Evolutionary conservation across 805 yeast species (phyloP).

Genomic region (Candida sakaeoensis): DNA sequence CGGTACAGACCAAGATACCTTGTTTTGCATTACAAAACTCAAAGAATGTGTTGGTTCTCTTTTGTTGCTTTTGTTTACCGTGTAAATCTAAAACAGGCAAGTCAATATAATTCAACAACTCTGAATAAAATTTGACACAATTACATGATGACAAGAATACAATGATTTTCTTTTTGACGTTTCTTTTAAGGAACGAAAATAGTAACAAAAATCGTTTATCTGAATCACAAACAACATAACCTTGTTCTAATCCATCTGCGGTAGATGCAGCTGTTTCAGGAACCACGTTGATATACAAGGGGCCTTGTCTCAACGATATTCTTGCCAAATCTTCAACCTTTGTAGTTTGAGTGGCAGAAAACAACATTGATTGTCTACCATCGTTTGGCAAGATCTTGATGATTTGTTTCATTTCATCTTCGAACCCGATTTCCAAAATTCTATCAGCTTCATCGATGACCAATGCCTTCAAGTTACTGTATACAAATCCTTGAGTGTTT

Average conservation of each 20-base stretch:
- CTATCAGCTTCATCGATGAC: constrained; percentile 98
- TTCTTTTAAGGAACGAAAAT: constrained; percentile 91
- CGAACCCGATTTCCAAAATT: constrained; percentile 95
- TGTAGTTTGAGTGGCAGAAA: constrained; percentile 99
- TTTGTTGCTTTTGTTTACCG: constrained; percentile 98
- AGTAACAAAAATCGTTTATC: constrained; percentile 88
- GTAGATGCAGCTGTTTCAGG: constrained; percentile 81
- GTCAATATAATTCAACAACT: constrained; percentile 90
- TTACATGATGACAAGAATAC: constrained; percentile 96
- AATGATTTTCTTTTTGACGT: constrained; percentile 85
- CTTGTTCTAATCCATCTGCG: constrained; percentile 96
- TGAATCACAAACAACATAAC: constrained; percentile 95
- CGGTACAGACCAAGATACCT: constrained; percentile 92
- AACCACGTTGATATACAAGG: constrained; percentile 89
- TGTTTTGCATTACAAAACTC: constrained; percentile 96
- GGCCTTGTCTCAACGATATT: constrained; percentile 91
- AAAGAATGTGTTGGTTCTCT: constrained; percentile 95
- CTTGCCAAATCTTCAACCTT: constrained; percentile 98
- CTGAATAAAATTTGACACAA: constrained; percentile 94
- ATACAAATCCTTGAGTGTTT: constrained; percentile 89
- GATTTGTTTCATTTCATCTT: constrained; percentile 97
- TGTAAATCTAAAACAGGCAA: constrained; percentile 94
- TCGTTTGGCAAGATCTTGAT: constrained; percentile 89
- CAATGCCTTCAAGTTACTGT: constrained; percentile 89
- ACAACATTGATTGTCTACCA: constrained; percentile 92